Evolutionary conservation across 768 basidiomycete species (phyloP).

Genomic region (Gymnopilus junonius): DNA sequence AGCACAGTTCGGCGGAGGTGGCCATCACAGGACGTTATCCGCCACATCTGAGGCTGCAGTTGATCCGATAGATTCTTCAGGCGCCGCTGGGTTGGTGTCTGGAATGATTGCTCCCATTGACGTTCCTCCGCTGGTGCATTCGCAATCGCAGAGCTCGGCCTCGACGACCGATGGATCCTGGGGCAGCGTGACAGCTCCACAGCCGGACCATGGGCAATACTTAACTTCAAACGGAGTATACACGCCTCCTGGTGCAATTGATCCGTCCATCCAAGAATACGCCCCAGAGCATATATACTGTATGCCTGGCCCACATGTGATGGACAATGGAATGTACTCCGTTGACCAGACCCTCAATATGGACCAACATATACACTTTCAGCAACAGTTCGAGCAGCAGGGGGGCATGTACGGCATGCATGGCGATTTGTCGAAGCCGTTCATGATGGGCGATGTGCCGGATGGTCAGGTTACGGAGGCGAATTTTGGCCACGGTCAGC

Average conservation of each 20-base stretch:
- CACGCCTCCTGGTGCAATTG: background rate
- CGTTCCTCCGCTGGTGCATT: background rate
- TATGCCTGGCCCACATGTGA: background rate
- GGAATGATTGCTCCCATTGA: background rate
- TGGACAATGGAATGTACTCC: background rate
- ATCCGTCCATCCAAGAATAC: background rate
- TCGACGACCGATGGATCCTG: background rate
- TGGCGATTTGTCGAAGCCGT: background rate
- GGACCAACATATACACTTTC: background rate
- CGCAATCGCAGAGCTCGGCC: background rate
- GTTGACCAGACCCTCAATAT: background rate
- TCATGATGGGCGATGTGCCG: background rate
- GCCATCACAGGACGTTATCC: background rate
- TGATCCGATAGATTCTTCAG: background rate
- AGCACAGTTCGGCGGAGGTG: background rate
- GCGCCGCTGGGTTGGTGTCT: background rate
- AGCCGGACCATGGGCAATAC: background rate
- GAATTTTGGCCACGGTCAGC: background rate
- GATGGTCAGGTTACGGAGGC: background rate
- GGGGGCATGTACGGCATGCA: background rate
- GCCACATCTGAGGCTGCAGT: background rate
- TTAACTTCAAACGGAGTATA: background rate
- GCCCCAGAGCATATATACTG: background rate
- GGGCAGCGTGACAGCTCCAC: background rate
- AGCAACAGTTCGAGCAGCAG: background rate